Evolutionary conservation across 441 rosid genomes (phyloP).

Genomic region (Erodium texanum): DNA sequence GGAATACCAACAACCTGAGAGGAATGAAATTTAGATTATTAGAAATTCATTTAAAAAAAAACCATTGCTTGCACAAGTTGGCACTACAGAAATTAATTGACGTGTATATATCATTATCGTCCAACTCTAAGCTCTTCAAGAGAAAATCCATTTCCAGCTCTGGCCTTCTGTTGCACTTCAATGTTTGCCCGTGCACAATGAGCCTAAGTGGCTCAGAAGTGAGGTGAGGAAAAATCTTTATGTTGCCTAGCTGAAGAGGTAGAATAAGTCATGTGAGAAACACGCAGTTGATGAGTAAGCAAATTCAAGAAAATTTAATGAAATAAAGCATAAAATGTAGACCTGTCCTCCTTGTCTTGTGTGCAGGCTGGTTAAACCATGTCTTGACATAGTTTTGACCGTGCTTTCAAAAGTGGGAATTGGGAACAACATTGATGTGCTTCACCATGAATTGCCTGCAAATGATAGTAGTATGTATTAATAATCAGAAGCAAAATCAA

Average conservation of each 20-base stretch:
- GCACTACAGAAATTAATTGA: too few relatives aligned
- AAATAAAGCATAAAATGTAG: not conserved
- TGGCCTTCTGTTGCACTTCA: constrained; percentile 74
- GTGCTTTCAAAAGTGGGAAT: constrained; percentile 75
- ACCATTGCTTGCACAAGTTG: too few relatives aligned
- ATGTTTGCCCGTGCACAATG: constrained; percentile 72
- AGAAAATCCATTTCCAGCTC: constrained; percentile 75
- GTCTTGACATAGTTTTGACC: constrained; percentile 83
- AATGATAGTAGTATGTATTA: too few relatives aligned
- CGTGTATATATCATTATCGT: too few relatives aligned
- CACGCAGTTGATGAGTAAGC: not conserved
- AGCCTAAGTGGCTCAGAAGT: constrained; percentile 77
- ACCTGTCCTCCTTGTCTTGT: constrained; percentile 62
- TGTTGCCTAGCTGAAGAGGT: constrained; percentile 53
- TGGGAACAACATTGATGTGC: constrained; percentile 76
- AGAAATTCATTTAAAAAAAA: too few relatives aligned
- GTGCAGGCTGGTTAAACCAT: constrained; percentile 86
- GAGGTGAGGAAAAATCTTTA: constrained; percentile 78
- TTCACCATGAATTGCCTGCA: constrained; percentile 41
- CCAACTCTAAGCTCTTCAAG: constrained; percentile 80
- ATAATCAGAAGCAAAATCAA: not conserved
- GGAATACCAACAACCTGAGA: constrained; percentile 21
- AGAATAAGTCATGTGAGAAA: too few relatives aligned
- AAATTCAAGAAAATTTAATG: not conserved
- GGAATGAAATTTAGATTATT: too few relatives aligned